phyloP scores from a whole-genome alignment of 129 eudicot species.

The Helichrysum umbraculigerum region DNA sequence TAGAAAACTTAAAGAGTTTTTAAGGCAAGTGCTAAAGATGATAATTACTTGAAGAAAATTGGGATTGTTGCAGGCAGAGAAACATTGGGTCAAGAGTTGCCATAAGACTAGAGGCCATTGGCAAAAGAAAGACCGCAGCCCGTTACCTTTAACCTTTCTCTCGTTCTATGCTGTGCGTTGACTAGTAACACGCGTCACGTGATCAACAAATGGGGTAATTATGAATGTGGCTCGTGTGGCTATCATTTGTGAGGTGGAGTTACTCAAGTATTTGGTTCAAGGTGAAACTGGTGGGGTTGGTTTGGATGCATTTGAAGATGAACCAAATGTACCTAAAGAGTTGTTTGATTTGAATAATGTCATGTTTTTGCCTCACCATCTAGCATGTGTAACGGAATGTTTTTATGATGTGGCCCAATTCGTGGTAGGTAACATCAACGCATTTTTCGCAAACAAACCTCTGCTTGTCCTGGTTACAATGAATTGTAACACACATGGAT shows the following conservation, averaged over 20 bases:
- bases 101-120: too few species aligned
- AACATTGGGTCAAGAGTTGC: too few species aligned
- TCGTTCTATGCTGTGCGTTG: too few species aligned
- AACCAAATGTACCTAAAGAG: constrained; percentile 58
- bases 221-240: constrained; percentile 63
- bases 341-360: constrained; percentile 58
- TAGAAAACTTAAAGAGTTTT: too few species aligned
- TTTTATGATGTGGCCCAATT: constrained; percentile 38
- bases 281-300: constrained; percentile 77
- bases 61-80: too few species aligned
- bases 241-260: constrained; percentile 55
- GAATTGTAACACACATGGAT: too few species aligned
- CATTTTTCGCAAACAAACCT: constrained; percentile 11
- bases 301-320: constrained; percentile 71
- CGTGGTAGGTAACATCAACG: constrained; percentile 51
- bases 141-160: too few species aligned
- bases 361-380: constrained; percentile 62
- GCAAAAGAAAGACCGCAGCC: too few species aligned
- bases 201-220: constrained; percentile 48
- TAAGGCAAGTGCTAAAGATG: too few species aligned
- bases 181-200: constrained; percentile 58
- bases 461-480: too few species aligned
- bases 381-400: constrained; percentile 50
- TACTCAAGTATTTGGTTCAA: constrained; percentile 44
- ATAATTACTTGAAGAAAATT: too few species aligned